Percentiles rank a stretch among this genome's conserved stretches.
Conservation (phyloP, 2,329 filamentous ascomycete species). For the Thielaviopsis ethacetica region DNA sequence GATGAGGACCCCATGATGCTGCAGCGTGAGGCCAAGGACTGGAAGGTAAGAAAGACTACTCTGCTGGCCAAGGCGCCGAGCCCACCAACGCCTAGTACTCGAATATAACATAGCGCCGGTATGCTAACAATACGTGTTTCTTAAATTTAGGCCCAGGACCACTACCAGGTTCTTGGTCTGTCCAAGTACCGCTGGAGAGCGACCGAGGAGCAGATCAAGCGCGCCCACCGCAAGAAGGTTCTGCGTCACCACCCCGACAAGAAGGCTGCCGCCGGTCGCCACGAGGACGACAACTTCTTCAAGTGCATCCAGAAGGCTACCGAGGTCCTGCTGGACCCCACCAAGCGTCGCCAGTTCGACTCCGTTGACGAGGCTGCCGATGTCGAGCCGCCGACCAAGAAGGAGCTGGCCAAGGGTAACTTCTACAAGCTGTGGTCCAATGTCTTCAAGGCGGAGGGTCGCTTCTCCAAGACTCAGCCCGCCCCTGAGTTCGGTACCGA, state of each 20-base stretch:
- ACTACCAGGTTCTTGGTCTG: conserved; percentile 90
- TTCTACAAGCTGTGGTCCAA: conserved; percentile 90
- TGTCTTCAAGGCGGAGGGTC: conserved; percentile 80
- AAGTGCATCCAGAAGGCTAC: conserved; percentile 99
- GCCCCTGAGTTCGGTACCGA: conserved; percentile 77
- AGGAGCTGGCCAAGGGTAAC: conserved; percentile 68
- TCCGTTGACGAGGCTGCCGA: conserved; percentile 91
- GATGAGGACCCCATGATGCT: conserved; percentile 86
- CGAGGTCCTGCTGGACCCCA: conserved; percentile 81
- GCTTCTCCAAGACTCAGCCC: conserved; percentile 82
- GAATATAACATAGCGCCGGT: no score
- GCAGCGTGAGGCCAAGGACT: conserved; percentile 90
- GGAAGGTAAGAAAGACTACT: conserved; percentile 54
- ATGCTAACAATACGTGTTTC: not conserved
- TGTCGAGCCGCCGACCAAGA: conserved; percentile 83
- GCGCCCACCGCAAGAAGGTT: conserved; percentile 98
- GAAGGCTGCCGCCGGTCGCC: conserved; percentile 76
- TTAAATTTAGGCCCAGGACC: conserved; percentile 60
- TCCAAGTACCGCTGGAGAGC: conserved; percentile 85
- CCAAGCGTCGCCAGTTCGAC: conserved; percentile 88
- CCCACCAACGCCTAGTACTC: no score
- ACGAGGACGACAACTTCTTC: conserved; percentile 97
- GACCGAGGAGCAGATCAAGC: conserved; percentile 96
- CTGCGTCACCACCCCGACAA: conserved; percentile 98
- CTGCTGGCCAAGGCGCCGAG: no score